Percentiles rank a stretch among this genome's conserved stretches.
Evolutionary conservation across 805 yeast species (phyloP).

Genomic region (Lipomyces chichibuensis): DNA sequence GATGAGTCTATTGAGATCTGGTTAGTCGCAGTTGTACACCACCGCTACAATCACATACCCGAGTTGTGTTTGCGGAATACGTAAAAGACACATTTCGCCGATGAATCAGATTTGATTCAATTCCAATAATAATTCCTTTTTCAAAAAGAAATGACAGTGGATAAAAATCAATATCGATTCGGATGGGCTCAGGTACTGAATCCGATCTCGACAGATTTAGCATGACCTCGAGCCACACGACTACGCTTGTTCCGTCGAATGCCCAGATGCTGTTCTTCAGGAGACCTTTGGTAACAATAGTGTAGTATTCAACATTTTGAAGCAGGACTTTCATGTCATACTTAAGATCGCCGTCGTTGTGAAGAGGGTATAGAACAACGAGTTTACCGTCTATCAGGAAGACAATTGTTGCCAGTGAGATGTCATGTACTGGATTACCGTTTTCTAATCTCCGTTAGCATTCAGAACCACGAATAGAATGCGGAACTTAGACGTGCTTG

Average conservation of each 20-base stretch:
- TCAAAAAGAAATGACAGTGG: conserved; percentile 54
- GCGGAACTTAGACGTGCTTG: not conserved
- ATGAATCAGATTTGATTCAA: conserved; percentile 51
- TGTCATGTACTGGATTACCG: conserved; percentile 36
- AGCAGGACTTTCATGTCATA: conserved; percentile 41
- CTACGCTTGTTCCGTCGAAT: conserved; percentile 47
- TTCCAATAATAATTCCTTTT: conserved; percentile 55
- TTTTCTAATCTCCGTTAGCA: not conserved
- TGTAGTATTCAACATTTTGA: conserved; percentile 46
- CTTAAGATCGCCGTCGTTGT: conserved; percentile 28
- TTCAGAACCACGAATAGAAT: not conserved
- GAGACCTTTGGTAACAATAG: conserved; percentile 37
- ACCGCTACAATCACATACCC: conserved; percentile 6
- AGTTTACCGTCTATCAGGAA: conserved; percentile 48
- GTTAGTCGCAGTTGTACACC: not conserved
- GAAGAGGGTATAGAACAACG: conserved; percentile 38
- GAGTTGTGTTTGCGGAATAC: conserved; percentile 37
- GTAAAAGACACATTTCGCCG: conserved; percentile 44
- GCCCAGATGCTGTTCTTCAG: conserved; percentile 46
- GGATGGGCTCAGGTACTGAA: conserved; percentile 32
- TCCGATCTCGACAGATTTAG: conserved; percentile 14
- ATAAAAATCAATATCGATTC: conserved; percentile 50
- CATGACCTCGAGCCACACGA: conserved; percentile 34
- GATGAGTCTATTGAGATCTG: conserved; percentile 27
- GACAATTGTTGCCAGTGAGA: conserved; percentile 38